Base-by-base conservation (phyloP, 805 yeast genomes). In the Candida montana region DNA sequence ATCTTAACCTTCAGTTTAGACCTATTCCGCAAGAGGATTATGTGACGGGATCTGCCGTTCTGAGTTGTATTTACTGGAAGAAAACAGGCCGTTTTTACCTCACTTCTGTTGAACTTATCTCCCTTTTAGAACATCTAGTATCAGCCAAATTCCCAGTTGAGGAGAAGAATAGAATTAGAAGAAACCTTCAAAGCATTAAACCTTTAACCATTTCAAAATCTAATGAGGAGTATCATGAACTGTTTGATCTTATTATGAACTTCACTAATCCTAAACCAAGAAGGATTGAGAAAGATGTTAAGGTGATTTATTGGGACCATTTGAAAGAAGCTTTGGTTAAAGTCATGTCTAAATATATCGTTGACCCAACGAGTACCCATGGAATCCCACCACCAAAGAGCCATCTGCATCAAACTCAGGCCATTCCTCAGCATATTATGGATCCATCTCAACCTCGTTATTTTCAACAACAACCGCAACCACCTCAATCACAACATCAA, bases 271-370 rank as follows among this genome's bases (percentile, higher is more conserved):
- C 88, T 2, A 67, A 77, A 48, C 88, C 88, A 5, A 63, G 88
- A 32, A 79, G 79, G 48, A 81, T 81, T 34, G 87, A 79, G 51
- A 81, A 81, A 55, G 84, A 80, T 54, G 72, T 81, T 45, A 81
- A 81, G 54, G 85, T 81, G 4, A 76, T 81, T 51, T 64, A 66
- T 20, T 81, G 88, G 88, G 52, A 56, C 17, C 66, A 69, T 33
- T 59, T 81, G 20, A 71, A 65, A 30, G 66, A 61, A 24, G 87
- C 87, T 0, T 53, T 81, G 38, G 58, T 62, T 20, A 79, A 76
- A 52, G 81, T 81, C 12, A 66, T 78, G 27, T 64, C 78, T 27
- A 81, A 81, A 58, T 81, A 81, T 29, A 53, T 54, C 7, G 51
- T 53, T 13, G 54, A 52, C 31, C 53, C 56, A 7, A 37, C 31